Evolutionary conservation across 2,329 filamentous ascomycete species (phyloP), one percentile per base, ranked within the genome.

Genomic region (Tothia fuscella): DNA sequence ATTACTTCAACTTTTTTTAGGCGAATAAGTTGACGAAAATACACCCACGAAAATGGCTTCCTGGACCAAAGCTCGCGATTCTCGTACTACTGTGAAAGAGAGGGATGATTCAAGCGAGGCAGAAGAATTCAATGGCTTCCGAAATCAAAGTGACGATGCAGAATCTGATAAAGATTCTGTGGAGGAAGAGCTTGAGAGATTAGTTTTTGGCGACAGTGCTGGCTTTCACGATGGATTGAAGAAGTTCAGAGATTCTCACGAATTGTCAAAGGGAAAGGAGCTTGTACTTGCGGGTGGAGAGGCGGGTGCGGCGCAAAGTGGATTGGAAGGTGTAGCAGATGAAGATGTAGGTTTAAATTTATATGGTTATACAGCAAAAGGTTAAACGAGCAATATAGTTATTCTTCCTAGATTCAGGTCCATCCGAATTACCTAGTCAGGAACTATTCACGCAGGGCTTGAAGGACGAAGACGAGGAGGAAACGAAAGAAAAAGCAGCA

Each of bases 171-270:
- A 89, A 57, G 86, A 93, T 56, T 78, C 77, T 12, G 78, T 82
- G 40, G 88, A 95, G 59, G 77, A 82, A 54, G 85, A 89, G 57
- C 75, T 95, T 22, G 89, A 95, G 65, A 76, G 79, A 49, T 67
- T 95, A 47, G 82, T 98, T 3, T 83, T 98, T 47, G 91, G 91
- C 42, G 83, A 93, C 62, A 78, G 80, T 35, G 73, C 76, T n/a
- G 83, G 80, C 25, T 96, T 96, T 59, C 74, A 79, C 45, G 71
- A 80, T 44, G 80, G 80, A 31, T 65, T 96, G 39, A 82, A 81
- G 64, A 54, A 64, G 60, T 61, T 76, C 66, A 54, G 66, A 49
- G 30, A 54, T 54, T 58, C 67, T 43, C 61, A 58, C 10, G 54
- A 58, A 42, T 60, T 61, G 50, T 53, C n/a, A 53, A 57, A 34